A percentile compares a stretch with the other conserved stretches of the same genome.
phyloP scores from a whole-genome alignment of 2,329 filamentous ascomycete genomes.

The Chaetomium sp. region DNA sequence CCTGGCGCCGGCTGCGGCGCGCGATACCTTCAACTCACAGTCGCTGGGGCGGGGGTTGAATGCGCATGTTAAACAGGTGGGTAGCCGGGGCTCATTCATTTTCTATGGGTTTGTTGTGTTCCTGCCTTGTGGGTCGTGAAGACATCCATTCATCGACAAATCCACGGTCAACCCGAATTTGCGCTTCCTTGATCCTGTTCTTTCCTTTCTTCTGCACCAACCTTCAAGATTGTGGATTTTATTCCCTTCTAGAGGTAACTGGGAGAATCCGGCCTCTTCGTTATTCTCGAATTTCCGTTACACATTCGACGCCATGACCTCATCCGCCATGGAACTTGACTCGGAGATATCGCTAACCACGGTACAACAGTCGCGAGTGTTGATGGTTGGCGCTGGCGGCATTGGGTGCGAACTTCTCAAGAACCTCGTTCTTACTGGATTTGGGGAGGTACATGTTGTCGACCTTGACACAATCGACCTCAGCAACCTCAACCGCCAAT shows the following conservation, averaged over 20 bases:
- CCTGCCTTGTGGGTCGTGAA: background rate
- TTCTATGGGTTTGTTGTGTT: background rate
- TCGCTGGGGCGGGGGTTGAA: conserved; percentile 62
- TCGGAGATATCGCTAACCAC: conserved; percentile 29
- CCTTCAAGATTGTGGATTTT: too few relatives aligned
- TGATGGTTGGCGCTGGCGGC: conserved; percentile 93
- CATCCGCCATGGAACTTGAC: conserved; percentile 6
- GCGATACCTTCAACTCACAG: conserved; percentile 54
- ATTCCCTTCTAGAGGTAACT: too few relatives aligned
- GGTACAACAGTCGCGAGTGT: conserved; percentile 62
- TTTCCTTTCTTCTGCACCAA: background rate
- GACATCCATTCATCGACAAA: background rate
- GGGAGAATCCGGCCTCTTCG: too few relatives aligned
- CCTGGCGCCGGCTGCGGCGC: conserved; percentile 27
- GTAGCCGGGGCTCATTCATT: conserved; percentile 18
- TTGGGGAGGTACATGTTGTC: conserved; percentile 88
- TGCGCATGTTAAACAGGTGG: conserved; percentile 61
- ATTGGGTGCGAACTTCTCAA: conserved; percentile 98
- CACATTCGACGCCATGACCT: conserved; percentile 1
- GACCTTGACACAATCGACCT: conserved; percentile 98
- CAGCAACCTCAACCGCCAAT: conserved; percentile 95
- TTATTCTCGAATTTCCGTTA: background rate
- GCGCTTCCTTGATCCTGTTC: background rate
- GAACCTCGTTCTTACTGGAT: conserved; percentile 87
- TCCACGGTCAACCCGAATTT: background rate